A percentile compares a stretch with the other conserved stretches of the same genome.
phyloP scores from a whole-genome alignment of 106 monocot species.

The Alisma plantagoaquatica region DNA sequence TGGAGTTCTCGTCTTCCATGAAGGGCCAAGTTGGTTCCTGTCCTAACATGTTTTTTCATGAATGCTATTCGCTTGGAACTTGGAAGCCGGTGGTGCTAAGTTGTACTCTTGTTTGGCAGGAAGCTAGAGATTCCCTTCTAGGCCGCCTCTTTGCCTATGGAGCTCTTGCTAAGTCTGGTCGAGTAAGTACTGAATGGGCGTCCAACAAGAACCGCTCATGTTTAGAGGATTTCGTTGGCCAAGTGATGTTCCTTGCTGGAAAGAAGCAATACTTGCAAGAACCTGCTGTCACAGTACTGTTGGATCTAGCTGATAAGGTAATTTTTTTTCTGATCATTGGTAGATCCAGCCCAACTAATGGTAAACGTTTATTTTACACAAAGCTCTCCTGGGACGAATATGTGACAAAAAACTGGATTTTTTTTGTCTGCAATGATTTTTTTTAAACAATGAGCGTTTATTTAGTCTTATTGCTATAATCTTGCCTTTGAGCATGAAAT shows the following conservation, averaged over 20 bases:
- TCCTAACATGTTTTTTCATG: background rate
- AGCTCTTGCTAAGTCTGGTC: slow-evolving; percentile 67
- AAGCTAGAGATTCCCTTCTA: slow-evolving; percentile 75
- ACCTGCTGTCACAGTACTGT: slow-evolving; percentile 58
- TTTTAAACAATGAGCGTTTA: too few relatives aligned
- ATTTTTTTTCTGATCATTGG: too few relatives aligned
- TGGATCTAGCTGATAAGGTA: slow-evolving; percentile 63
- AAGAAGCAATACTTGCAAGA: slow-evolving; percentile 85
- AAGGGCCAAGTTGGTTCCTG: slow-evolving; percentile 68
- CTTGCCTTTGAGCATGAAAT: too few relatives aligned
- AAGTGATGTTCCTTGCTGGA: slow-evolving; percentile 47
- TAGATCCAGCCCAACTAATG: too few relatives aligned
- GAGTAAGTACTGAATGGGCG: slow-evolving; percentile 40
- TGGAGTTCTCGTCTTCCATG: slow-evolving; percentile 64
- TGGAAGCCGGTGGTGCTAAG: too few relatives aligned
- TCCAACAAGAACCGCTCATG: slow-evolving; percentile 25
- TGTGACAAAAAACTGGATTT: too few relatives aligned
- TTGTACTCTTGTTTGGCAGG: slow-evolving; percentile 23
- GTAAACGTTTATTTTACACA: too few relatives aligned
- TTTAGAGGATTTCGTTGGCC: slow-evolving; percentile 49
- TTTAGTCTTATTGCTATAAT: too few relatives aligned
- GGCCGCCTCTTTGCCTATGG: slow-evolving; percentile 91
- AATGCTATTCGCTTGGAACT: background rate
- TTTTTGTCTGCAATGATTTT: too few relatives aligned
- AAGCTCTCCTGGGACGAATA: too few relatives aligned